Base-by-base conservation (phyloP, 2,329 filamentous ascomycete species). In the Colletotrichum trifolii region DNA sequence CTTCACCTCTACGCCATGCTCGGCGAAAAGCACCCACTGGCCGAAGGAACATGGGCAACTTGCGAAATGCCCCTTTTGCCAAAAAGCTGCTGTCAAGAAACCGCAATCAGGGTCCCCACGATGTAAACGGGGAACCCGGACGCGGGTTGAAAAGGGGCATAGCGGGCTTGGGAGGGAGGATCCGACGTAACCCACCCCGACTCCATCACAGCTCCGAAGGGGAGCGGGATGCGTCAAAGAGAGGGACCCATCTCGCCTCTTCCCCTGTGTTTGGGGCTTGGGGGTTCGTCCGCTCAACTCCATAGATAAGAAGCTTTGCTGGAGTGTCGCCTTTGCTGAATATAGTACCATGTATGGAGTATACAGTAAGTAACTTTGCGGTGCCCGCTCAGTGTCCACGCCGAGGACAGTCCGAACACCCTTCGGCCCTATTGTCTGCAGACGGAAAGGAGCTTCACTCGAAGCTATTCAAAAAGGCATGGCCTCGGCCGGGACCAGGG, bases 31-130 rank as follows among this genome's bases (percentile, higher is more conserved):
- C 40, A 25, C 54, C 36, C 13, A 48, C 43, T 25, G 39, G 3
- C 25, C 54, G 45, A 45, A 57, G 43, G 43, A 25, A 25, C 45
- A 57, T 55, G 34, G 40, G 36, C 10, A 15, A 39, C 25, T 7
- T 25, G 7, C 25, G 36, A 42, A 39, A 40, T 15, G 15, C 5
- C 34, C 42, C 49, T 25, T 45, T 49, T 49, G 34, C 25, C 11
- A 33, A 49, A 54, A 57, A 57, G 45, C 36, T 42, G 46, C 38
- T 58, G 46, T 50, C 55, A 54, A 53, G 50, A 15, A 40, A 12
- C 36, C 62, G 33, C 42, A 62, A 53, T 57, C 62, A 62, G 52
- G 59, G 63, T 53, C 63, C 53, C 50, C 52, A 64, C 58, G 58
- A 62, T 65, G 50, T 49, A 57, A 25, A 36, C 52, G 57, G 56